Evolutionary conservation across 306 rosid species (phyloP).

Genomic region (Purshia tridentata): DNA sequence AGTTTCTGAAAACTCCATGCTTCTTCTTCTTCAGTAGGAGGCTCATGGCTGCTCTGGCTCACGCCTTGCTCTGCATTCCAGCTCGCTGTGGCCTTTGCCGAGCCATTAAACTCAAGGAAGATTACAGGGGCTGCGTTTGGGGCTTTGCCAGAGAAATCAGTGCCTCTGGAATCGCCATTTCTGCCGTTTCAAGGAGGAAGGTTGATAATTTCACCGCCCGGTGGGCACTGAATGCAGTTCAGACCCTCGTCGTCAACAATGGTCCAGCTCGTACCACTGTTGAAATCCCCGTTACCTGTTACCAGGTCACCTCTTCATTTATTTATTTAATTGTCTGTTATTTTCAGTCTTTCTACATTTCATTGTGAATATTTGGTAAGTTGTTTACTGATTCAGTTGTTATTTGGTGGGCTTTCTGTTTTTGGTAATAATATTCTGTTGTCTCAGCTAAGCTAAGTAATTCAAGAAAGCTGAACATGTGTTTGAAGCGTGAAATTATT

Average conservation of each 20-base stretch:
- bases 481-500: neutral
- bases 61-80: slow-evolving; percentile 26
- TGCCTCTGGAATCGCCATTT: slow-evolving; percentile 27
- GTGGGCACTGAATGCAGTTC: slow-evolving; percentile 55
- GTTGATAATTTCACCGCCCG: slow-evolving; percentile 35
- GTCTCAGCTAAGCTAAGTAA: too few species aligned
- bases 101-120: slow-evolving; percentile 13
- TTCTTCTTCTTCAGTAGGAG: slow-evolving; percentile 16
- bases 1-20: neutral
- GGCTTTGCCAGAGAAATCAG: slow-evolving; percentile 30
- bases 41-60: slow-evolving; percentile 49
- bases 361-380: neutral
- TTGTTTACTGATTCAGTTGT: neutral
- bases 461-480: neutral
- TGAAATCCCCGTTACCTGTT: slow-evolving; percentile 78
- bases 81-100: slow-evolving; percentile 28
- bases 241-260: slow-evolving; percentile 41
- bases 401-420: neutral
- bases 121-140: slow-evolving; percentile 18
- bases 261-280: slow-evolving; percentile 27
- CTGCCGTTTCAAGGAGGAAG: slow-evolving; percentile 35
- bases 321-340: neutral
- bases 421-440: too few species aligned
- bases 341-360: slow-evolving; percentile 2
- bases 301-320: slow-evolving; percentile 51